These are phyloP conservation scores for Candida pseudofarinosa DNA, from an alignment of 805 yeast genomes.

Conservation along the genomic window DNA sequence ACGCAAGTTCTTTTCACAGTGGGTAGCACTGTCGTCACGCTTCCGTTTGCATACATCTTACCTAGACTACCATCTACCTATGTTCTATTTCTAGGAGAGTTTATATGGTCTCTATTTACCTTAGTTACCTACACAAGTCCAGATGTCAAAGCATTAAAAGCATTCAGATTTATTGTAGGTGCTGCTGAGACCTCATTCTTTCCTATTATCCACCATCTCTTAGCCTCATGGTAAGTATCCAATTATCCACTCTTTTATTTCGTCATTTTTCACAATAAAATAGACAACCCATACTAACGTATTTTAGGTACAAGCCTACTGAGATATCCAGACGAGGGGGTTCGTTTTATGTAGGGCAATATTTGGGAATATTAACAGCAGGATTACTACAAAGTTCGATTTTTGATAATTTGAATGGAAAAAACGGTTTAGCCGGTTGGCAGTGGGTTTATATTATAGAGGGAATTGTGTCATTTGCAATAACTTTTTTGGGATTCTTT, in stretches of 20 bases:
- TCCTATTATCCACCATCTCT: constrained; percentile 36
- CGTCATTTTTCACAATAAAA: neutral
- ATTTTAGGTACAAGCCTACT: constrained; percentile 43
- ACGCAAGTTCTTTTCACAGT: constrained; percentile 56
- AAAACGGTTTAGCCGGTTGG: constrained; percentile 58
- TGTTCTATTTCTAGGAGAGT: constrained; percentile 52
- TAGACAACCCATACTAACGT: constrained; percentile 13
- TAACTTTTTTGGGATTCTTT: constrained; percentile 54
- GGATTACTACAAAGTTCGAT: constrained; percentile 62
- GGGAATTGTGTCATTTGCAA: constrained; percentile 53
- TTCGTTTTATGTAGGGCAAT: constrained; percentile 58
- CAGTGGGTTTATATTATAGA: constrained; percentile 71
- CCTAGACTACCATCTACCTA: constrained; percentile 53
- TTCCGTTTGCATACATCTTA: constrained; percentile 58
- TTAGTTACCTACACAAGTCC: constrained; percentile 50
- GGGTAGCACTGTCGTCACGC: constrained; percentile 57
- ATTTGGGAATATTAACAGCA: constrained; percentile 57
- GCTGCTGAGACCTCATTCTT: constrained; percentile 63
- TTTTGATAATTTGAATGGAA: constrained; percentile 43
- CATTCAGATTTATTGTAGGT: constrained; percentile 62
- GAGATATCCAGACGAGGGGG: constrained; percentile 64
- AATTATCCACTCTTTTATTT: too few species aligned
- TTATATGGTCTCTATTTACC: constrained; percentile 67
- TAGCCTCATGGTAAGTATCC: constrained; percentile 39
- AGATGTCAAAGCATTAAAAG: constrained; percentile 50